phyloP scores from a whole-genome alignment of 1,284 basidiomycete species.

The Hymenochaete sp. region DNA sequence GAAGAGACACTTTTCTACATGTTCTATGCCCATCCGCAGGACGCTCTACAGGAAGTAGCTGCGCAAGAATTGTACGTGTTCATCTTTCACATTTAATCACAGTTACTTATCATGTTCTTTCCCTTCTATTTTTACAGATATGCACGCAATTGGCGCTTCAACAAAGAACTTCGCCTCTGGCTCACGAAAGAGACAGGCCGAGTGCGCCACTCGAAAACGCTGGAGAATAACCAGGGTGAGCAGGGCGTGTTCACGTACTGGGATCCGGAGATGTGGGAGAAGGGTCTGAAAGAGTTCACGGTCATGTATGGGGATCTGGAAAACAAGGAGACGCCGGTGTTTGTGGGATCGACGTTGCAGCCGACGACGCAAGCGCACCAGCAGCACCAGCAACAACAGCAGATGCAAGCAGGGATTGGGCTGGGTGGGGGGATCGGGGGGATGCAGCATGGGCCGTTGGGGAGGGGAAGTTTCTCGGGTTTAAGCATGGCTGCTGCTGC shows the following conservation, averaged over 20 bases:
- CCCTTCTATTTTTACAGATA: constrained; percentile 43
- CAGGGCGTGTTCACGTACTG: constrained; percentile 87
- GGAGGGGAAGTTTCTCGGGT: too few species aligned
- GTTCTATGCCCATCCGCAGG: constrained; percentile 93
- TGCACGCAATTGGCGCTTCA: constrained; percentile 96
- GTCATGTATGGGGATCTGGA: constrained; percentile 82
- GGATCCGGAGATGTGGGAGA: constrained; percentile 85
- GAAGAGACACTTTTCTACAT: constrained; percentile 99
- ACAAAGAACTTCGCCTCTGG: constrained; percentile 93
- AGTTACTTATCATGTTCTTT: constrained; percentile 1
- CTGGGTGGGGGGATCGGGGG: too few species aligned
- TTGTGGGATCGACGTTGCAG: constrained; percentile 47
- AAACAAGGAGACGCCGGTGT: constrained; percentile 68
- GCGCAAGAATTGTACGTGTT: constrained; percentile 86
- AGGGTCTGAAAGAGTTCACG: constrained; percentile 80
- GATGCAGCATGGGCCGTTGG: too few species aligned
- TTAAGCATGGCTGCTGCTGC: too few species aligned
- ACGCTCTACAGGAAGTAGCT: constrained; percentile 91
- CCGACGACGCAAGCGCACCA: constrained; percentile 23
- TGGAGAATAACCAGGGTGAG: constrained; percentile 69
- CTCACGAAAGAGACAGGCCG: constrained; percentile 83
- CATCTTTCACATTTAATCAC: not conserved
- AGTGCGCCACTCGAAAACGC: constrained; percentile 76
- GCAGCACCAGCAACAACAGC: not conserved
- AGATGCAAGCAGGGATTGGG: too few species aligned